Base-by-base conservation (phyloP, 1,139 yeast genomes). In the Blastobotrys raffinosifermentans region DNA sequence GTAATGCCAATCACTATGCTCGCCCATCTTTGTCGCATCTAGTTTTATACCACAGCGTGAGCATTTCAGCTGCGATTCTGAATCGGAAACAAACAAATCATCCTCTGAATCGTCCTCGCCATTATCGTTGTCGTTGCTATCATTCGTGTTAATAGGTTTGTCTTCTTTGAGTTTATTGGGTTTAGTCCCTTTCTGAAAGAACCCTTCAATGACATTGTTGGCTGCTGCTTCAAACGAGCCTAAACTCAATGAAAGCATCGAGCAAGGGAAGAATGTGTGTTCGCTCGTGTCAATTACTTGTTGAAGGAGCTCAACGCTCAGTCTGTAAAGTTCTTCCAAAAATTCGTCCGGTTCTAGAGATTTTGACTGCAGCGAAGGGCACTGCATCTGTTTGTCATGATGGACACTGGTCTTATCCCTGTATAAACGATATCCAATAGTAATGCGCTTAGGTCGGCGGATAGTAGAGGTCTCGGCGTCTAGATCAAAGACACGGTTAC, bases 401-500 rank as follows among this genome's bases (percentile, higher is more conserved):
- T 46, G 29, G 7, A 38, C 20, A 9, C 16, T 6, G 11, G 19
- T 19, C 7, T 30, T 30, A 11, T 25, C 19, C 7, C 18, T 19
- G 19, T 23, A 35, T 14, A 19, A 46, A 19, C 45, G 41, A 22
- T 44, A 54, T 11, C 52, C 53, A 8, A 67, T 34, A 1, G 57
- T 48, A n/a, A 65, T 47, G 0, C 67, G 62, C 25, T 52, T 54
- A 2, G 72, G 71, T 10, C 66, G 47, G 9, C 55, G 41, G 1
- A 45, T 38, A 3, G 42, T 23, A 7, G 51, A 46, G 19, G 44
- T 34, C 19, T 64, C 63, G 44, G 86, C 94, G 47, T 85, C 93
- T 50, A 80, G 58, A 50, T 89, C 97, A 19, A 72, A 64, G 9
- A 87, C 57, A 36, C 98, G 60, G 38, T 80, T 77, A 23, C 74